Base-by-base conservation (phyloP, 2,329 filamentous ascomycete species). In the Sphaerulina populicola region DNA sequence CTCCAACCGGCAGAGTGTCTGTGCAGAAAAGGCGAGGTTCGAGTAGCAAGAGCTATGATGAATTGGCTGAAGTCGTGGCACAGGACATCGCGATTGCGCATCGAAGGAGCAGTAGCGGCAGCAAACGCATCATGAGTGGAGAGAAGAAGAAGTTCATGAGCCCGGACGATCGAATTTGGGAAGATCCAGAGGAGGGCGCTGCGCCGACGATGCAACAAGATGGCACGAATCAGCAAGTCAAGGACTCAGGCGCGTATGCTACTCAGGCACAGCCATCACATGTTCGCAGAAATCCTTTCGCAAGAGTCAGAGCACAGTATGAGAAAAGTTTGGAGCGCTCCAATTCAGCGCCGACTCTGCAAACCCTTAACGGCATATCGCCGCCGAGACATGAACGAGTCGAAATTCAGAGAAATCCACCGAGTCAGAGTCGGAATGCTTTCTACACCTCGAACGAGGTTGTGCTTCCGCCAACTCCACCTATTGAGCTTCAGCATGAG, bases 401-500 rank as follows among this genome's bases (percentile, higher is more conserved):
- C 50, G 88, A 96, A 66, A 93, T 94, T 52, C 80, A 94, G 67
- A 84, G 79, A 61, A 94, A 95, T 62, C 82, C 88, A 14, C 88
- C 88, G 0, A 82, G 81, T 15, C 89, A 93, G 64, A 90, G 88
- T 41, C 81, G 84, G 52, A 88, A 94, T 64, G 82, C 89, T 4
- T 77, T 75, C 14, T 96, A 96, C 69, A 88, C 79, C 2, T 80
- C 77, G 48, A 95, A 93, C 61, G 63, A 71, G 14, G 65, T 73
- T 3, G 60, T 69, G 11, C 67, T 71, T 9, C 61, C 65, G 52
- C 60, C 67, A 47, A 59, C 67, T 23, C 59, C 66, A 6, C 58
- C 66, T 38, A 62, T 63, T n/a, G 60, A 59, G 33, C 44, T 58
- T 21, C 59, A 62, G 29, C 57, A 65, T 18, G 65, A 70, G 6